Conservation (phyloP, 192 early-diverging fungal species). For the Phycomyces blakesleeanus region DNA sequence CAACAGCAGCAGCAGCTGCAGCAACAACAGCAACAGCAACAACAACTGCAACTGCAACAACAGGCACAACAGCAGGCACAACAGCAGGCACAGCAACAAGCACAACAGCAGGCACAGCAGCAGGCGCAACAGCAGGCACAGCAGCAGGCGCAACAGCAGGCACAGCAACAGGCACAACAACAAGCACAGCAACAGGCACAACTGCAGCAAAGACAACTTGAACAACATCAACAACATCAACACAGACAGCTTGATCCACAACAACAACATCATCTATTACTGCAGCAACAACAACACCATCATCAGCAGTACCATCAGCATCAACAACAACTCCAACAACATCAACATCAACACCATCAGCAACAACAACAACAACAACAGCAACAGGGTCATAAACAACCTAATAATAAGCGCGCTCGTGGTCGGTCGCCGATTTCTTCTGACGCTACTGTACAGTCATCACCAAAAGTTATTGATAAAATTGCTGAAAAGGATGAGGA, state of each 20-base stretch:
- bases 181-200: conserved; percentile 12
- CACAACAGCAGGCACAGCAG: no score
- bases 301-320: conserved; percentile 19
- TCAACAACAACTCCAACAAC: conserved; percentile 15
- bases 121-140: no score
- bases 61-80: no score
- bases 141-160: no score
- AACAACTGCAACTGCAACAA: no score
- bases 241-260: conserved; percentile 20
- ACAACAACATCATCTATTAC: conserved; percentile 9
- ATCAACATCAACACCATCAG: conserved; percentile 15
- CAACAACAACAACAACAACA: conserved; percentile 20
- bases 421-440: neutral
- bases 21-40: no score
- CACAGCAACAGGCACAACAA: conserved; percentile 11
- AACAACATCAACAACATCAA: no score
- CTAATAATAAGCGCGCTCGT: neutral
- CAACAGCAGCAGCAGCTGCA: no score
- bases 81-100: no score
- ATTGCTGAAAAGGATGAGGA: conserved; percentile 9
- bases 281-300: conserved; percentile 16
- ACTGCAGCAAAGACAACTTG: conserved; percentile 5
- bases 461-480: neutral
- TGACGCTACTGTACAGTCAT: neutral
- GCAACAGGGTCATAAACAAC: conserved; percentile 5